phyloP scores from a whole-genome alignment of 2,329 filamentous ascomycete species.

The Davidsoniella australis region DNA sequence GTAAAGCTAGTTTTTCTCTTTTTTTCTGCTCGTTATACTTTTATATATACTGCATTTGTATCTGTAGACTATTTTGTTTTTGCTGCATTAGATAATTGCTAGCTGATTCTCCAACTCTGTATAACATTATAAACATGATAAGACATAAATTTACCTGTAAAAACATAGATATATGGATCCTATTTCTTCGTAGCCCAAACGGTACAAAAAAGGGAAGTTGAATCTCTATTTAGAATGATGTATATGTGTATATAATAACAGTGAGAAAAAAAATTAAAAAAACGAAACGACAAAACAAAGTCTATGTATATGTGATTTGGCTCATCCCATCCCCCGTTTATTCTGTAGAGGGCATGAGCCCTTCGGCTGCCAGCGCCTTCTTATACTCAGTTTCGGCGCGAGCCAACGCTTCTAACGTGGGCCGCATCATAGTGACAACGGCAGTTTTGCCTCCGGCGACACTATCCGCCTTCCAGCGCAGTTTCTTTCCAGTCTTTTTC shows the following conservation, averaged over 20 bases:
- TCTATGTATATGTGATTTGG: neutral
- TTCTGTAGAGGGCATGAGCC: constrained; percentile 31
- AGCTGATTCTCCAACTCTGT: too few species aligned
- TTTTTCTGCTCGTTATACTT: neutral
- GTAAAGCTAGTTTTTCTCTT: neutral
- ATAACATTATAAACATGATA: too few species aligned
- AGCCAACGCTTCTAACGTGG: constrained; percentile 53
- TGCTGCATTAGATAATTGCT: too few species aligned
- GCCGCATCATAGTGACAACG: constrained; percentile 59
- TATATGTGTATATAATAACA: neutral
- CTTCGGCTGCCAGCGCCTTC: constrained; percentile 50
- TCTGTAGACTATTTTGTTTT: too few species aligned
- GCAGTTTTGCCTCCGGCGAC: constrained; percentile 60
- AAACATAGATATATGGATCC: too few species aligned
- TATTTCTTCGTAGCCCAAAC: too few species aligned
- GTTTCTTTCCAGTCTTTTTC: constrained; percentile 56
- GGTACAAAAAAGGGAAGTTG: too few species aligned
- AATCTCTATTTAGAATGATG: too few species aligned
- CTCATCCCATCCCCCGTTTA: constrained; percentile 13
- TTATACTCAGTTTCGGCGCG: constrained; percentile 56
- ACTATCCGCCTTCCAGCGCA: constrained; percentile 48
- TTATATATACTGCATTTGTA: neutral
- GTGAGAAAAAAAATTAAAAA: neutral
- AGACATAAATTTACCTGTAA: too few species aligned
- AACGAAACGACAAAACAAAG: neutral